Evolutionary conservation across 2,329 filamentous ascomycete species (phyloP).

Genomic region (Thielaviopsis punctulata): DNA sequence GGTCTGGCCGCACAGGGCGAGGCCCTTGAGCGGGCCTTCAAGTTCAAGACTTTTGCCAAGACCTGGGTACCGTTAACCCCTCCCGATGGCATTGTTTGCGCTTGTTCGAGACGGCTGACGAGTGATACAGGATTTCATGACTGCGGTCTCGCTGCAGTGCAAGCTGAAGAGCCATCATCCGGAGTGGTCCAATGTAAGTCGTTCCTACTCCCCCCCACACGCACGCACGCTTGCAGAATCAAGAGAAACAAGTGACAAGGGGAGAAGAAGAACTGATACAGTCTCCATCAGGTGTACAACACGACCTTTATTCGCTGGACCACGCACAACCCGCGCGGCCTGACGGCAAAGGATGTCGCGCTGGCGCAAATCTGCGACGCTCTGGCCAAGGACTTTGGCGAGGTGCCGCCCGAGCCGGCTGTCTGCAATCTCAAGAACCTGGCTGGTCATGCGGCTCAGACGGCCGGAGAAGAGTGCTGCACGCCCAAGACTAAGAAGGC

Average conservation of each 20-base stretch:
- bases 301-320: constrained; percentile 56
- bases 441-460: constrained; percentile 27
- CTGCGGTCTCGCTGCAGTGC: constrained; percentile 49
- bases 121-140: constrained; percentile 50
- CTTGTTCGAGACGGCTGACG: too few relatives aligned
- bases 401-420: constrained; percentile 23
- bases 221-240: too few relatives aligned
- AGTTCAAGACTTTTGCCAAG: constrained; percentile 48
- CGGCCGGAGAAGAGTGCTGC: constrained; percentile 35
- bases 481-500: constrained; percentile 25
- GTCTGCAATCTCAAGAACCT: constrained; percentile 23
- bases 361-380: constrained; percentile 47
- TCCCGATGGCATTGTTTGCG: background rate
- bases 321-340: constrained; percentile 47
- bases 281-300: constrained; percentile 42
- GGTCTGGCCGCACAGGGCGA: constrained; percentile 30
- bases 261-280: too few relatives aligned
- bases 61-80: constrained; percentile 35
- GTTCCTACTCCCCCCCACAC: background rate
- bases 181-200: constrained; percentile 54
- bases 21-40: constrained; percentile 42
- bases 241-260: too few relatives aligned
- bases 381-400: constrained; percentile 38
- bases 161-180: constrained; percentile 55
- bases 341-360: constrained; percentile 45